phyloP scores from a whole-genome alignment of 768 basidiomycete genomes.

The Serendipita vermifera region DNA sequence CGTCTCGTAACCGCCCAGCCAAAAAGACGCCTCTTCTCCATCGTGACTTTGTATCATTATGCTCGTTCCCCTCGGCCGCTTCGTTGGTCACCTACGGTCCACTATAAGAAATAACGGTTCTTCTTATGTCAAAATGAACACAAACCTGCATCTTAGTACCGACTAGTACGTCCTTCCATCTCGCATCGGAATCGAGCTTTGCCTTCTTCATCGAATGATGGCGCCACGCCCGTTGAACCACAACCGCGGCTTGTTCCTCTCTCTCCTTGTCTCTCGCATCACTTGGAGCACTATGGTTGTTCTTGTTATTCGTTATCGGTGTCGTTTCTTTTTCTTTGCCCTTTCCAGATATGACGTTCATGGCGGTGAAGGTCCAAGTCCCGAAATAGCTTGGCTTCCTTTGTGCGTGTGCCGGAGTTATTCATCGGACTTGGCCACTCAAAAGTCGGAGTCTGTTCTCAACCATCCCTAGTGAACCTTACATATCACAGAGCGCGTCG shows the following conservation, averaged over 20 bases:
- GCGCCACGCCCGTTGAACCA: constrained; percentile 32
- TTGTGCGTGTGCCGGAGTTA: no score
- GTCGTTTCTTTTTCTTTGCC: not conserved
- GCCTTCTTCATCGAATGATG: constrained; percentile 16
- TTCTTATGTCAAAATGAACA: not conserved
- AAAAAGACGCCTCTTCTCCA: constrained; percentile 38
- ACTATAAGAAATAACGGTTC: not conserved
- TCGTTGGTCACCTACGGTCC: constrained; percentile 22
- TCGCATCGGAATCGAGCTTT: constrained; percentile 16
- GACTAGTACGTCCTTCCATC: constrained; percentile 26
- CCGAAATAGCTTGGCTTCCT: no score
- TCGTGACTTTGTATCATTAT: constrained; percentile 32
- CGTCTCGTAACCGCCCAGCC: constrained; percentile 31
- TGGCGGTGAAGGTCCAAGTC: not conserved
- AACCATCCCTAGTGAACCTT: no score
- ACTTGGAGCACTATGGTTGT: no score
- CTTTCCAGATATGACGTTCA: not conserved
- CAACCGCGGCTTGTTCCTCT: constrained; percentile 24
- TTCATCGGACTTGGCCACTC: no score
- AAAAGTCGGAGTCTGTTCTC: no score
- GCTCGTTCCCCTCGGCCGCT: constrained; percentile 33
- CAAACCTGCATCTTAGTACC: constrained; percentile 30
- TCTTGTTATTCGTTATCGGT: not conserved
- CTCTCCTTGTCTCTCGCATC: no score
- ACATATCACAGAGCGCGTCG: no score